Conservation (phyloP, 2,329 filamentous ascomycete genomes). For the Botrytis squamosa region DNA sequence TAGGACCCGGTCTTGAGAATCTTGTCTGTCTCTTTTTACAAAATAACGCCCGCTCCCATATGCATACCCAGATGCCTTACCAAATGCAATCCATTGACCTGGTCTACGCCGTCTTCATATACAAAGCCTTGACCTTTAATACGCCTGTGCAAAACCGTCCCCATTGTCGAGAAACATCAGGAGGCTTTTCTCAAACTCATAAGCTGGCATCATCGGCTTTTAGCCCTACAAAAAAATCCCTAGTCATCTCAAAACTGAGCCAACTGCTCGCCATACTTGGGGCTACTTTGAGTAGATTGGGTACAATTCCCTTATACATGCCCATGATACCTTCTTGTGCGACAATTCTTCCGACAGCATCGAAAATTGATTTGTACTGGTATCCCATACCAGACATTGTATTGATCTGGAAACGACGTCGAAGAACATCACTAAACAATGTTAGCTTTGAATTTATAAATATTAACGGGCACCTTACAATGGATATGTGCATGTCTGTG, state of each 20-base stretch:
- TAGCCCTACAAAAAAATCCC: constrained; percentile 75
- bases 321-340: constrained; percentile 79
- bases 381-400: constrained; percentile 99
- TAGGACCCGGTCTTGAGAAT: constrained; percentile 20
- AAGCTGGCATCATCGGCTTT: constrained; percentile 43
- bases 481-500: constrained; percentile 96
- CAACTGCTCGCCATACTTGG: constrained; percentile 98
- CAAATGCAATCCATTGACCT: constrained; percentile 31
- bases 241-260: constrained; percentile 92
- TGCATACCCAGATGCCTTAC: constrained; percentile 34
- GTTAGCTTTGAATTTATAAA: constrained; percentile 29
- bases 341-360: constrained; percentile 80
- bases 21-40: constrained; percentile 36
- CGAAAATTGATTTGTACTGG: constrained; percentile 82
- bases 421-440: constrained; percentile 73
- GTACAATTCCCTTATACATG: constrained; percentile 93
- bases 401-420: constrained; percentile 95
- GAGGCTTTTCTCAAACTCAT: constrained; percentile 23
- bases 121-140: constrained; percentile 34
- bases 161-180: constrained; percentile 12
- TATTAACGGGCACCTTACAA: constrained; percentile 63
- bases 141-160: constrained; percentile 15
- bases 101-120: constrained; percentile 29
- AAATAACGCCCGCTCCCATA: constrained; percentile 35
- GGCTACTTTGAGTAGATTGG: constrained; percentile 93